Evolutionary conservation across 2,329 filamentous ascomycete genomes (phyloP), one percentile per base, ranked within the genome.

Genomic region (Fusarium fujikuroi): DNA sequence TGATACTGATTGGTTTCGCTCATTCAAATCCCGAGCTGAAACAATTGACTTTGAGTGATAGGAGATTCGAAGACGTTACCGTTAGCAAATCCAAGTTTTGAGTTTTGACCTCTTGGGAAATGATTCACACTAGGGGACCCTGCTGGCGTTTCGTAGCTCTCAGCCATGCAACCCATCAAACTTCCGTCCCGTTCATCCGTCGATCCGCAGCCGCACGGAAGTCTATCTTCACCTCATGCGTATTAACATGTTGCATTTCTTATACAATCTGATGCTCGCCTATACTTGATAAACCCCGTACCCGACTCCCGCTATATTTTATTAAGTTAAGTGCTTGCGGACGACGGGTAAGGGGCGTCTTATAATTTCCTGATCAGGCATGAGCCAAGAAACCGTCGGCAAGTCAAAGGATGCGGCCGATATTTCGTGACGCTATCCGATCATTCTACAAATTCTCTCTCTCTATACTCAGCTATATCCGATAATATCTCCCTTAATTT

Each of bases 151-250:
- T 58, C 19, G 40, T 18, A 25, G n/a, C 9, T 28, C 19, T 9
- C 23, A 39, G 34, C 54, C 18, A 58, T 50, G 15, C 11, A 49
- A n/a, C 19, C 4, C 6, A 36, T 18, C 10, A 7, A 28, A 36
- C 42, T 37, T 58, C 54, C 54, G 54, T 58, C 54, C 54, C 54
- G 54, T 37, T 15, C 7, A 49, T 58, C 54, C 54, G 54, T 50
- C 19, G 4, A 58, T 58, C 54, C 54, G 54, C 34, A 37, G 10
- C 23, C 5, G 40, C 10, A 58, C 54, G 54, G 54, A 50, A 58
- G 54, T 21, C 32, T 58, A 58, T 58, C 54, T 50, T 58, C 18
- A 37, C 30, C 40, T 49, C 32, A 32, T 49, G 2, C 8, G 40
- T 36, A 49, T 58, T 4, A 49, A 49, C 14, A 36, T 6, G 23